A percentile compares a stretch with the other conserved stretches of the same genome.
phyloP scores from a whole-genome alignment of 495 filamentous ascomycete genomes.

The Hypomontagnella monticulosa region DNA sequence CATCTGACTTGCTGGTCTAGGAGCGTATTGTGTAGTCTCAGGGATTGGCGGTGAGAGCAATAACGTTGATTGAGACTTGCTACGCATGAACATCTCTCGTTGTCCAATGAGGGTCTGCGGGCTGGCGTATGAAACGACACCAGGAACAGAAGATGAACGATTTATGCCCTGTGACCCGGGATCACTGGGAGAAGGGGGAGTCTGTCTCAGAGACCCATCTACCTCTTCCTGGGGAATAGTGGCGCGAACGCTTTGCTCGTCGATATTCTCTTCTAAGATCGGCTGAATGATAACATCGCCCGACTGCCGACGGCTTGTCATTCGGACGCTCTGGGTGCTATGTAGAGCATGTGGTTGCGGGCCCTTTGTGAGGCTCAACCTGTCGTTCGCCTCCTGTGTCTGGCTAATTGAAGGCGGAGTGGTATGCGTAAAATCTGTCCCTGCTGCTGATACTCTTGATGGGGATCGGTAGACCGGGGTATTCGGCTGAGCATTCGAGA shows the following conservation, averaged over 20 bases:
- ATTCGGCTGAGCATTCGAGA: constrained; percentile 45
- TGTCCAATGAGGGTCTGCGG: constrained; percentile 68
- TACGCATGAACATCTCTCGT: constrained; percentile 68
- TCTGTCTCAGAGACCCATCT: constrained; percentile 18
- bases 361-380: constrained; percentile 34
- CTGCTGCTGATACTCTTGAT: constrained; percentile 50
- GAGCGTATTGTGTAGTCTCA: constrained; percentile 30
- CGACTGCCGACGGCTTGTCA: constrained; percentile 37
- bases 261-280: constrained; percentile 51
- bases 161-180: constrained; percentile 32
- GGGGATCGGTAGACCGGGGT: constrained; percentile 54
- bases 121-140: constrained; percentile 51
- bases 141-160: constrained; percentile 39
- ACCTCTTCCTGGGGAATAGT: constrained; percentile 28
- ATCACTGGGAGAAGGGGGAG: constrained; percentile 25
- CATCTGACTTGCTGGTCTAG: constrained; percentile 47
- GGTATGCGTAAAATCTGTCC: constrained; percentile 54
- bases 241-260: constrained; percentile 30
- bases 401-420: constrained; percentile 28
- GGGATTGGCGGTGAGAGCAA: constrained; percentile 34
- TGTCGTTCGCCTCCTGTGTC: constrained; percentile 30
- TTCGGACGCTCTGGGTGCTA: constrained; percentile 18
- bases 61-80: constrained; percentile 54
- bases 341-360: constrained; percentile 30
- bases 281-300: constrained; percentile 48